These are phyloP conservation scores for Drechslerella coelobrocha DNA, from an alignment of 2,329 filamentous ascomycete species.

Conservation along the genomic window DNA sequence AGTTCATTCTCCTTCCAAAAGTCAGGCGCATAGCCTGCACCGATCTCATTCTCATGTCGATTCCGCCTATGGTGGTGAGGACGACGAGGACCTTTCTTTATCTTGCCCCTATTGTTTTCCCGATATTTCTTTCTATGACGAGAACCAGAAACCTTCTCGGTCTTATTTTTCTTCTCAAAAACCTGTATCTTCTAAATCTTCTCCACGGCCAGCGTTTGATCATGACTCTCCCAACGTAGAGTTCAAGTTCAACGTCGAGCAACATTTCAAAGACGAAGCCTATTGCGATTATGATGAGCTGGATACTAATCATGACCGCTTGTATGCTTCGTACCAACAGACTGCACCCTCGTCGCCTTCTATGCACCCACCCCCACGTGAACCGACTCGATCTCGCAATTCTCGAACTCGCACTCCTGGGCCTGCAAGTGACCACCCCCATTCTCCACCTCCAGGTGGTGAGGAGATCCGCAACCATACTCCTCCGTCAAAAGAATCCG, in stretches of 20 bases:
- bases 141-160: conserved; percentile 30
- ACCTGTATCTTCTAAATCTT: conserved; percentile 48
- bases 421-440: conserved; percentile 42
- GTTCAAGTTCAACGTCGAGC: conserved; percentile 48
- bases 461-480: conserved; percentile 50
- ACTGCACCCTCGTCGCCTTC: conserved; percentile 41
- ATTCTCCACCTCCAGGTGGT: conserved; percentile 43
- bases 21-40: conserved; percentile 47
- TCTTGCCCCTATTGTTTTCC: conserved; percentile 48
- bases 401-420: conserved; percentile 47
- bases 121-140: conserved; percentile 46
- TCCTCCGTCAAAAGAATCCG: conserved; percentile 55
- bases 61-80: conserved; percentile 45
- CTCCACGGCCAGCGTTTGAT: conserved; percentile 43
- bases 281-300: conserved; percentile 47
- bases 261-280: conserved; percentile 40
- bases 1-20: conserved; percentile 49
- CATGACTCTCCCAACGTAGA: conserved; percentile 51
- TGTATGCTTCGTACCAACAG: conserved; percentile 50
- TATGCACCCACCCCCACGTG: conserved; percentile 35
- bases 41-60: conserved; percentile 49
- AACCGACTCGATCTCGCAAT: conserved; percentile 44
- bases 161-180: conserved; percentile 33
- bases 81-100: conserved; percentile 45
- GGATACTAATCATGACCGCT: conserved; percentile 50